These are phyloP conservation scores for Myxozyma neglecta DNA, from an alignment of 805 yeast genomes.

Conservation along the genomic window DNA sequence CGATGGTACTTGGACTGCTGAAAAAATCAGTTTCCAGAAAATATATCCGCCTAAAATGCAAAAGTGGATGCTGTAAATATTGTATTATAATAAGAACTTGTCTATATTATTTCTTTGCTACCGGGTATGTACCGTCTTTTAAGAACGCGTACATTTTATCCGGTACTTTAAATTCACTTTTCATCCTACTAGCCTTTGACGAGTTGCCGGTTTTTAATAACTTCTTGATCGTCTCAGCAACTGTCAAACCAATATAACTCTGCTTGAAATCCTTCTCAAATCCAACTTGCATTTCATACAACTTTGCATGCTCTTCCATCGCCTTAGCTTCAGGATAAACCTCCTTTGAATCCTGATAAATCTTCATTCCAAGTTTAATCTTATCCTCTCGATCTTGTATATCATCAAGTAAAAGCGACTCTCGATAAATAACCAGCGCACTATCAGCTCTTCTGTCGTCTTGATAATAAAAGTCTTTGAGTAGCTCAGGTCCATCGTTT, in stretches of 20 bases:
- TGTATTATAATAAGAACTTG: not conserved
- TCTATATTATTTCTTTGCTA: conserved; percentile 7
- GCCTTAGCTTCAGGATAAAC: conserved; percentile 43
- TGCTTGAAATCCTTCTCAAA: conserved; percentile 46
- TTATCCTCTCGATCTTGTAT: conserved; percentile 33
- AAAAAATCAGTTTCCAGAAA: not conserved
- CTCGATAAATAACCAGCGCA: conserved; percentile 46
- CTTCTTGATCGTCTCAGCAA: conserved; percentile 50
- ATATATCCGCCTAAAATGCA: not conserved
- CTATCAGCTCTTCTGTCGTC: conserved; percentile 57
- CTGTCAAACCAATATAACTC: conserved; percentile 46
- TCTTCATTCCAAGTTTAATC: conserved; percentile 38
- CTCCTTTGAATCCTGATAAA: conserved; percentile 42
- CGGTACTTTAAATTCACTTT: conserved; percentile 55
- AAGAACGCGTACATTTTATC: conserved; percentile 40
- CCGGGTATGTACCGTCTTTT: conserved; percentile 28
- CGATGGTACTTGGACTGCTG: conserved; percentile 2
- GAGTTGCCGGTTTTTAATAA: conserved; percentile 53
- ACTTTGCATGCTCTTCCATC: conserved; percentile 48
- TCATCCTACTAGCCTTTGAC: conserved; percentile 49
- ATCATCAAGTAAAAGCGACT: conserved; percentile 30
- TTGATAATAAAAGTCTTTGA: conserved; percentile 61
- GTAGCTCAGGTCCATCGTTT: conserved; percentile 41
- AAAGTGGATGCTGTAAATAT: conserved; percentile 15
- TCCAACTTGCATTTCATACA: conserved; percentile 48